A percentile compares a stretch with the other conserved stretches of the same genome.
Evolutionary conservation across 202 grass and related monocot species (phyloP).

Genomic region (Sporobolus alterniflorus): DNA sequence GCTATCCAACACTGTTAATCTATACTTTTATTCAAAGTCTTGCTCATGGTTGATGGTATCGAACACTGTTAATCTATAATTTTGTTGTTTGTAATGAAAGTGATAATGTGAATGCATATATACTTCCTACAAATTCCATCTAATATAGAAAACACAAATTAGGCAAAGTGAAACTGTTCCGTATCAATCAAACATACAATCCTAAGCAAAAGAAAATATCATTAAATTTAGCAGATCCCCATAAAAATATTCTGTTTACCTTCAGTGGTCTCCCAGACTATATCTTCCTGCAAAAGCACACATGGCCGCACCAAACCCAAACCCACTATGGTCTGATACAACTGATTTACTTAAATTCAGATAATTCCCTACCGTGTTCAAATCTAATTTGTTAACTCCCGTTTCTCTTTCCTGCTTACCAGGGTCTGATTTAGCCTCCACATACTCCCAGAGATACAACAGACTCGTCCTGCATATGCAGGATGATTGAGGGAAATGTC

Average conservation of each 20-base stretch:
- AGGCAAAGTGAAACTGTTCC: not conserved
- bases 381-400: constrained; percentile 21
- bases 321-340: constrained; percentile 33
- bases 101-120: not conserved
- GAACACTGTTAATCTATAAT: not conserved
- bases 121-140: not conserved
- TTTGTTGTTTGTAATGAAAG: not conserved
- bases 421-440: constrained; percentile 34
- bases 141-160: no score
- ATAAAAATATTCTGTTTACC: constrained; percentile 51
- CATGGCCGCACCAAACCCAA: constrained; percentile 36
- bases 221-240: not conserved
- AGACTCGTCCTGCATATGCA: constrained; percentile 50
- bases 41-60: not conserved
- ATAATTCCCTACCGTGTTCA: constrained; percentile 19
- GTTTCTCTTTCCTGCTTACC: constrained; percentile 29
- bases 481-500: constrained; percentile 22
- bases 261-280: constrained; percentile 98
- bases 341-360: constrained; percentile 31
- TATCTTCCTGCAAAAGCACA: constrained; percentile 83
- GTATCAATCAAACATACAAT: constrained; percentile 5
- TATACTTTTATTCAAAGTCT: not conserved
- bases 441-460: constrained; percentile 25
- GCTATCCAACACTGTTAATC: no score
- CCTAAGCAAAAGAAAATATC: not conserved